Base-by-base conservation (phyloP, 768 basidiomycete species). In the Filobasidium floriforme region DNA sequence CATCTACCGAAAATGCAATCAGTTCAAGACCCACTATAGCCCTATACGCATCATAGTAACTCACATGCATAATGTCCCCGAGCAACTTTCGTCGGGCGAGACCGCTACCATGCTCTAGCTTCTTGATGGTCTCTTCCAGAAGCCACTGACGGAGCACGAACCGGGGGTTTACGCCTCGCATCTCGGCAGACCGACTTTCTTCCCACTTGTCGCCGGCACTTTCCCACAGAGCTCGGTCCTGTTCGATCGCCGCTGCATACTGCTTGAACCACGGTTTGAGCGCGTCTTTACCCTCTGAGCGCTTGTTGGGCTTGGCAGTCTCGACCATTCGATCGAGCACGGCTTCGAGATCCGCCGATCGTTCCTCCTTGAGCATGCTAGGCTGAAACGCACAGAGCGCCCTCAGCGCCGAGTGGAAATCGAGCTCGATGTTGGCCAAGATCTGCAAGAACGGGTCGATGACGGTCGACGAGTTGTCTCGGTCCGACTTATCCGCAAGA, bases 81-180 rank as follows among this genome's bases (percentile, higher is more conserved):
- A 97, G 80, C 1, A 88, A 80, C 66, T 83, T 81, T 80, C 85
- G 87, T 59, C 88, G 88, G 44, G 74, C 73, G 63, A 51, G 29
- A 15, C 63, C 49, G 12, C 66, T 64, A n/a, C 65, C 67, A 7
- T 61, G 54, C 63, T 92, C 89, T 1, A 91, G 84, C 69, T 84
- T 84, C 68, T 80, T 78, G 74, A 98, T 98, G 26, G 90, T 87
- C 73, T 98, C 93, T 76, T 98, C 92, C 41, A 99, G 82, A 10
- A 98, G 80, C 96, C 96, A 98, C 79, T 98, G 96, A 67, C 96
- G 82, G 66, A 98, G 79, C 41, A 94, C 86, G 78, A 99, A 98
- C 41, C 92, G 82, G 19, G 96, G 96, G 75, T 99, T 99, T 32
- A 82, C 85, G 26, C 69, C 76, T 68, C 81, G 82, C 80, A 85